These are phyloP conservation scores for Chrysoporthe puriensis DNA, from an alignment of 2,329 filamentous ascomycete genomes.

Conservation along the genomic window DNA sequence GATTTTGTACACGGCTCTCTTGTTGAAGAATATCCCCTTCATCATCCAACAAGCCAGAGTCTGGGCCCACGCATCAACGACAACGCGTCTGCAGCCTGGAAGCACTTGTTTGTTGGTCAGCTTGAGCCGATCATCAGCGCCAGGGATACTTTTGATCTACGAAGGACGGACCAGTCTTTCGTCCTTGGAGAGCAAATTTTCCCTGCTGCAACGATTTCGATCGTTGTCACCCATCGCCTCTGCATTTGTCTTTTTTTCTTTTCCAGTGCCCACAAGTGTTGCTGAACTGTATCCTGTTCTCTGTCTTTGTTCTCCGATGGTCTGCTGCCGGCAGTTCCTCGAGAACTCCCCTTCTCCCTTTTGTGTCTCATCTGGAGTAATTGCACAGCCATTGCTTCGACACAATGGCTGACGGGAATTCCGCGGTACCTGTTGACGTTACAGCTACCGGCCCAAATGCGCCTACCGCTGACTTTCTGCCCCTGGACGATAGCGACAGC, in stretches of 20 bases:
- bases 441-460: conserved; percentile 22
- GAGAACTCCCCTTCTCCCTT: conserved; percentile 15
- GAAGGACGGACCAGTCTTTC: conserved; percentile 9
- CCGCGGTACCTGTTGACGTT: conserved; percentile 18
- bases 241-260: background rate
- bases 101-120: conserved; percentile 6
- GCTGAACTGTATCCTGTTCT: conserved; percentile 23
- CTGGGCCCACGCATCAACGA: conserved; percentile 7
- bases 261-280: conserved; percentile 29
- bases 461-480: conserved; percentile 28
- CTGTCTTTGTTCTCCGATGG: conserved; percentile 15
- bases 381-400: conserved; percentile 20
- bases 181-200: background rate
- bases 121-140: background rate
- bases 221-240: conserved; percentile 25
- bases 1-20: background rate
- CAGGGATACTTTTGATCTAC: background rate
- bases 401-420: conserved; percentile 24
- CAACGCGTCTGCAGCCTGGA: conserved; percentile 12
- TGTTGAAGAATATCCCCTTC: background rate
- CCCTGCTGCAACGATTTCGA: conserved; percentile 22
- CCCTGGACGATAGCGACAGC: conserved; percentile 29
- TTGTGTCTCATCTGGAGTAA: conserved; percentile 17
- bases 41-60: background rate
- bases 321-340: conserved; percentile 12